These are phyloP conservation scores for Colletotrichum musicola DNA, from an alignment of 2,329 filamentous ascomycete genomes.

Conservation along the genomic window DNA sequence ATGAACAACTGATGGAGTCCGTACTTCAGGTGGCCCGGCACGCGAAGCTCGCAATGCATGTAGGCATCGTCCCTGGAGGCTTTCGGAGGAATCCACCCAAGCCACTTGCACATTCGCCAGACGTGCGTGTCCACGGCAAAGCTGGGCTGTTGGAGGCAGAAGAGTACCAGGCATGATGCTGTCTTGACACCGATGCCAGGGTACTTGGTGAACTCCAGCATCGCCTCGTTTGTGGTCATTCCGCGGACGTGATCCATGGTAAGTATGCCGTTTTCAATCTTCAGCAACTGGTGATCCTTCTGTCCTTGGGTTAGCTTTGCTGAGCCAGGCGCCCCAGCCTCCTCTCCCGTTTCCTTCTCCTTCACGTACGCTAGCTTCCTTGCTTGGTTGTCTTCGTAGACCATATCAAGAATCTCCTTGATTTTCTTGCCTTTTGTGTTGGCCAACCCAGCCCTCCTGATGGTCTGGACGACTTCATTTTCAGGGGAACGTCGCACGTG, in stretches of 20 bases:
- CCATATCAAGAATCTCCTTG: conserved; percentile 79
- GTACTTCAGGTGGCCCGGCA: conserved; percentile 68
- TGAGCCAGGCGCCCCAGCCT: conserved; percentile 58
- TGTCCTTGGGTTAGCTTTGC: conserved; percentile 56
- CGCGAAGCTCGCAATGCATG: conserved; percentile 64
- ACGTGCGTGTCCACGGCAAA: conserved; percentile 72
- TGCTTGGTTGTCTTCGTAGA: conserved; percentile 74
- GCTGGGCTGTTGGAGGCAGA: conserved; percentile 64
- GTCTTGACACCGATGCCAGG: conserved; percentile 70
- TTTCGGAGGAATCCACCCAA: conserved; percentile 67
- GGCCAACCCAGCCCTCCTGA: conserved; percentile 78
- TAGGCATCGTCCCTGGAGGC: conserved; percentile 62
- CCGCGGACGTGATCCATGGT: conserved; percentile 65
- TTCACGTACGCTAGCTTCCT: conserved; percentile 58
- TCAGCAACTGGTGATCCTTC: conserved; percentile 69
- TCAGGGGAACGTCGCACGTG: conserved; percentile 71
- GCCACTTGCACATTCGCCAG: conserved; percentile 63
- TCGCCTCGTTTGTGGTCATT: conserved; percentile 59
- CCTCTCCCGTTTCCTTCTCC: conserved; percentile 55
- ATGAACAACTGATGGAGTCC: conserved; percentile 68
- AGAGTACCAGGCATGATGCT: conserved; percentile 68
- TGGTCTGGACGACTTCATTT: conserved; percentile 75
- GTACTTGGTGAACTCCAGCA: conserved; percentile 63
- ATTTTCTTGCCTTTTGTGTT: conserved; percentile 79
- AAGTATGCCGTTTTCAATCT: conserved; percentile 69